A percentile compares a stretch with the other conserved stretches of the same genome.
phyloP scores from a whole-genome alignment of 306 rosid genomes.

The Arachis hypogaea region DNA sequence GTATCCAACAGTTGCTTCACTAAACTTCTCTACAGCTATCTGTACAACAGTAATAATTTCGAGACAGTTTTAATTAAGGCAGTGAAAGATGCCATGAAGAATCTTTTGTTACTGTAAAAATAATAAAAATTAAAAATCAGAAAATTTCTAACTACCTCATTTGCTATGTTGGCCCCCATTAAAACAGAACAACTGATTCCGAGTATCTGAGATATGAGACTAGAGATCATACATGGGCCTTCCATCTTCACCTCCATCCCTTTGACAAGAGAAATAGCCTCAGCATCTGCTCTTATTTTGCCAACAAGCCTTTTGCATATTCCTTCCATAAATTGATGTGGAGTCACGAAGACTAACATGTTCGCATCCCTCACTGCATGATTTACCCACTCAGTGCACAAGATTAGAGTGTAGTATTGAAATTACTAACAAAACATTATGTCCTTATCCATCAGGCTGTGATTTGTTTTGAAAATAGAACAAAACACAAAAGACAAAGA shows the following conservation, averaged over 20 bases:
- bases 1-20: slow-evolving; percentile 97
- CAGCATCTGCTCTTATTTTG: slow-evolving; percentile 70
- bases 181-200: slow-evolving; percentile 87
- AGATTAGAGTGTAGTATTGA: neutral
- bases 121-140: neutral
- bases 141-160: slow-evolving; percentile 60
- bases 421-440: too few relatives aligned
- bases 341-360: slow-evolving; percentile 97
- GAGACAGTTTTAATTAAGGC: slow-evolving; percentile 16
- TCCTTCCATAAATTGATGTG: slow-evolving; percentile 98
- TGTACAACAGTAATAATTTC: neutral
- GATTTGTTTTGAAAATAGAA: too few relatives aligned
- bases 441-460: too few relatives aligned
- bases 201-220: slow-evolving; percentile 71
- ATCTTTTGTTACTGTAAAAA: neutral
- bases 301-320: slow-evolving; percentile 82
- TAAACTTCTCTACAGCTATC: slow-evolving; percentile 84
- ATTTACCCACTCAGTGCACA: slow-evolving; percentile 43
- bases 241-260: slow-evolving; percentile 99
- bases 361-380: slow-evolving; percentile 83
- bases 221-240: slow-evolving; percentile 98
- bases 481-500: too few relatives aligned
- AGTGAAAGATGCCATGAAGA: slow-evolving; percentile 19
- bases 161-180: slow-evolving; percentile 98
- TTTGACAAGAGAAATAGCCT: slow-evolving; percentile 94